Conservation (phyloP, 2,329 filamentous ascomycete species). For the Pseudopithomyces chartarum region DNA sequence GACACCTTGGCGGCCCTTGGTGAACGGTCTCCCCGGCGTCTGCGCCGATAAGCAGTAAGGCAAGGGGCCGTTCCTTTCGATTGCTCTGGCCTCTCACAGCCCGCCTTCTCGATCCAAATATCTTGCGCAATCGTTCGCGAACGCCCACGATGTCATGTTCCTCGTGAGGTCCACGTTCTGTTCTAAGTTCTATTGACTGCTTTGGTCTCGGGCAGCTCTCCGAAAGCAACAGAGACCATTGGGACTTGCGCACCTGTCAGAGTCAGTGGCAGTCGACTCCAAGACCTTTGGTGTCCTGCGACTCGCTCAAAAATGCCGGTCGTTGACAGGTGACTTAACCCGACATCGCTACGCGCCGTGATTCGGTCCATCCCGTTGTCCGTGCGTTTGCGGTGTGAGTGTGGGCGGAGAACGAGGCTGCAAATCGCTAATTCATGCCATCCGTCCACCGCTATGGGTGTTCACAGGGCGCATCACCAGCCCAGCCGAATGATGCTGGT, state of each 20-base stretch:
- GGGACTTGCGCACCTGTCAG: not conserved
- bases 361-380: constrained; percentile 37
- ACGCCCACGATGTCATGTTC: not conserved
- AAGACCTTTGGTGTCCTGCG: constrained; percentile 4
- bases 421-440: constrained; percentile 25
- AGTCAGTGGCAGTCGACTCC: not conserved
- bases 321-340: constrained; percentile 23
- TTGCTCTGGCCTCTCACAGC: constrained; percentile 16
- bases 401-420: constrained; percentile 35
- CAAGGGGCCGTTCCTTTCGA: constrained; percentile 16
- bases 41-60: constrained; percentile 27
- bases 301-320: constrained; percentile 1
- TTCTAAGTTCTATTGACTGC: not conserved
- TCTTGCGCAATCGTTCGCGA: not conserved
- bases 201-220: not conserved
- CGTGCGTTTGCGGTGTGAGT: constrained; percentile 24
- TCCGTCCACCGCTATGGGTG: constrained; percentile 16
- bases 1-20: constrained; percentile 18
- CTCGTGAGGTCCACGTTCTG: not conserved
- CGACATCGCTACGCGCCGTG: constrained; percentile 35
- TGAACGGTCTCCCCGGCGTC: constrained; percentile 16
- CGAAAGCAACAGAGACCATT: not conserved
- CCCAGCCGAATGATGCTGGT: constrained; percentile 26
- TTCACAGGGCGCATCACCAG: constrained; percentile 29
- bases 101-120: constrained; percentile 5